phyloP scores from a whole-genome alignment of 768 basidiomycete genomes.

The Naganishia onofrii region DNA sequence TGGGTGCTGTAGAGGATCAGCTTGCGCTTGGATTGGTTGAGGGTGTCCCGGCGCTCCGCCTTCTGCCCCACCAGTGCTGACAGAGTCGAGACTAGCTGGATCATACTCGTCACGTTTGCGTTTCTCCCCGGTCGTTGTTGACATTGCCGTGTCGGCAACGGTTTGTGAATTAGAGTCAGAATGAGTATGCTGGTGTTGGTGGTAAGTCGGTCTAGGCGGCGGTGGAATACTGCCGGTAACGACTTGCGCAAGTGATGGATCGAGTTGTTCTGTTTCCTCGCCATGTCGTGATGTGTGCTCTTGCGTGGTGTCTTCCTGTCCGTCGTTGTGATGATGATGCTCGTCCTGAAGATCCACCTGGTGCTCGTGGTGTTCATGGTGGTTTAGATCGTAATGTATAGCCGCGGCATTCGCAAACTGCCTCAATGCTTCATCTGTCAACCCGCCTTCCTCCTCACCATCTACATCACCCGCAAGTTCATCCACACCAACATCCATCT shows the following conservation, averaged over 20 bases:
- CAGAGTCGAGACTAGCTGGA: background rate
- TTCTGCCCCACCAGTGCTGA: background rate
- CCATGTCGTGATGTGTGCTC: background rate
- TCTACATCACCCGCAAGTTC: background rate
- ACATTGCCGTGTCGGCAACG: background rate
- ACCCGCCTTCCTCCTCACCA: background rate
- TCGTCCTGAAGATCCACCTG: background rate
- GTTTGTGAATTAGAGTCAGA: background rate
- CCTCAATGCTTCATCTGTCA: constrained; percentile 19
- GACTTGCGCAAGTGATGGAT: constrained; percentile 10
- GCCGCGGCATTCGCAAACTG: constrained; percentile 26
- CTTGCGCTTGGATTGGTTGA: too few species aligned
- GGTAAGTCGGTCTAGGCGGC: constrained; percentile 12
- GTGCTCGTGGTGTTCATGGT: background rate
- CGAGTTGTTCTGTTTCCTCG: background rate
- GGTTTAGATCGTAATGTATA: constrained; percentile 3
- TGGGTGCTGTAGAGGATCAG: too few species aligned
- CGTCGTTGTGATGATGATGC: background rate
- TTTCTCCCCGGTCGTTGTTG: background rate
- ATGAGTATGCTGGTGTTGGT: background rate
- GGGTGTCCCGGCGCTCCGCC: background rate
- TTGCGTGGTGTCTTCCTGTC: background rate
- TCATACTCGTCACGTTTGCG: constrained; percentile 3
- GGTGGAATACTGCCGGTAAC: constrained; percentile 16
- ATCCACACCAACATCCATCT: background rate